Percentiles rank a stretch among this genome's conserved stretches.
phyloP scores from a whole-genome alignment of 345 rosid genomes.

The Brassica carinata region DNA sequence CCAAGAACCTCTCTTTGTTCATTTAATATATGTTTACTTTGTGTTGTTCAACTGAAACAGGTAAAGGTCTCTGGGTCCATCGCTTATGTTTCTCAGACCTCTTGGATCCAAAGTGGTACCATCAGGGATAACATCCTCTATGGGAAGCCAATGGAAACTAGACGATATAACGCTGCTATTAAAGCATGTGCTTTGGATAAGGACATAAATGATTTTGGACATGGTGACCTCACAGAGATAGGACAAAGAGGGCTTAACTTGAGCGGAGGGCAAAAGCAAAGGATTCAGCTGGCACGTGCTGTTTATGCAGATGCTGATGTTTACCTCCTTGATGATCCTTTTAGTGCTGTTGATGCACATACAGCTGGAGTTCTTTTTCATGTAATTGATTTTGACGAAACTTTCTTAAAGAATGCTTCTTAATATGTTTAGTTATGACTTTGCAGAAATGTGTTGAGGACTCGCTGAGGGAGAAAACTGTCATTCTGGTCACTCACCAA shows the following conservation, averaged over 20 bases:
- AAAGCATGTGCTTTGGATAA: slow-evolving; percentile 71
- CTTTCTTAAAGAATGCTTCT: slow-evolving; percentile 1
- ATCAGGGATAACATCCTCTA: slow-evolving; percentile 68
- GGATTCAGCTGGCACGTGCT: slow-evolving; percentile 83
- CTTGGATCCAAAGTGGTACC: slow-evolving; percentile 91
- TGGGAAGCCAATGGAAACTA: slow-evolving; percentile 64
- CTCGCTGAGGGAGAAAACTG: slow-evolving; percentile 58
- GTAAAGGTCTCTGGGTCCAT: slow-evolving; percentile 56
- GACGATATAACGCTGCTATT: slow-evolving; percentile 54
- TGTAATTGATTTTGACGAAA: slow-evolving; percentile 37
- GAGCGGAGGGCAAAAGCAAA: slow-evolving; percentile 95
- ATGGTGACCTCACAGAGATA: slow-evolving; percentile 82
- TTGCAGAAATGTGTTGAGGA: slow-evolving; percentile 76
- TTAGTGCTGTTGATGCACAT: slow-evolving; percentile 85
- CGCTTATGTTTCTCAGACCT: slow-evolving; percentile 76
- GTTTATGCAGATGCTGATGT: slow-evolving; percentile 74
- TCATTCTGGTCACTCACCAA: slow-evolving; percentile 80
- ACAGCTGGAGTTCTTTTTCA: slow-evolving; percentile 72
- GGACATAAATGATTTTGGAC: slow-evolving; percentile 59
- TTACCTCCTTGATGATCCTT: slow-evolving; percentile 82
- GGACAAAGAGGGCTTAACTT: slow-evolving; percentile 85
- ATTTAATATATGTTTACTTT: not conserved
- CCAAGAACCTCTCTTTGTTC: slow-evolving; percentile 8
- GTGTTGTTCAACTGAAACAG: slow-evolving; percentile 38
- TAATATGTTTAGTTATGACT: slow-evolving; percentile 8